phyloP scores from a whole-genome alignment of 441 rosid genomes.

The Jatropha multifida region DNA sequence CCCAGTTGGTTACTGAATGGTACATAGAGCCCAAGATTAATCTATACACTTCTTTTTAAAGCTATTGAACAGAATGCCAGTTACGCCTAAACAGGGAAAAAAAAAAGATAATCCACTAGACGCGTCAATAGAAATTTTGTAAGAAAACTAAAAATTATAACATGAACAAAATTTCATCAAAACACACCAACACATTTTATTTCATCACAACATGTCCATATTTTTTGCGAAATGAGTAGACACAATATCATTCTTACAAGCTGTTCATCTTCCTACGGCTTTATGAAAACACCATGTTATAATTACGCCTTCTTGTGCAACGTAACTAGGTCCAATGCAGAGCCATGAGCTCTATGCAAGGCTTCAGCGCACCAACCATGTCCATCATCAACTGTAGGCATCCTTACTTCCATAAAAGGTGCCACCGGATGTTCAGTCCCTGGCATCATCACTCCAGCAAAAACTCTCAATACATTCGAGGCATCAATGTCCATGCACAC shows the following conservation, averaged over 20 bases:
- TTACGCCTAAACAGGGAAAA: too few relatives aligned
- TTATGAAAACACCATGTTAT: not conserved
- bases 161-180: not conserved
- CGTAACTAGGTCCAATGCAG: constrained; percentile 53
- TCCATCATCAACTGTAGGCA: constrained; percentile 92
- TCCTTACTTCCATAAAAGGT: constrained; percentile 75
- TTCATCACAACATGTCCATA: not conserved
- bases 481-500: constrained; percentile 90
- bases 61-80: too few relatives aligned
- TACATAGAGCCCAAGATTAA: too few relatives aligned
- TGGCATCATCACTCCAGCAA: constrained; percentile 64
- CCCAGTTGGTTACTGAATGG: too few relatives aligned
- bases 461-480: constrained; percentile 54
- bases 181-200: not conserved
- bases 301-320: constrained; percentile 46
- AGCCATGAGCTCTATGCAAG: constrained; percentile 52
- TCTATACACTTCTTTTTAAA: too few relatives aligned
- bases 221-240: not conserved
- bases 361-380: constrained; percentile 86
- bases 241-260: not conserved
- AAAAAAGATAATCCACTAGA: too few relatives aligned
- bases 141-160: too few relatives aligned
- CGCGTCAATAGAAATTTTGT: too few relatives aligned
- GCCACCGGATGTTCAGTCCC: constrained; percentile 51
- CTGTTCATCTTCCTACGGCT: not conserved